Base-by-base conservation (phyloP, 1,284 basidiomycete genomes). In the Mycosarcoma maydis region DNA sequence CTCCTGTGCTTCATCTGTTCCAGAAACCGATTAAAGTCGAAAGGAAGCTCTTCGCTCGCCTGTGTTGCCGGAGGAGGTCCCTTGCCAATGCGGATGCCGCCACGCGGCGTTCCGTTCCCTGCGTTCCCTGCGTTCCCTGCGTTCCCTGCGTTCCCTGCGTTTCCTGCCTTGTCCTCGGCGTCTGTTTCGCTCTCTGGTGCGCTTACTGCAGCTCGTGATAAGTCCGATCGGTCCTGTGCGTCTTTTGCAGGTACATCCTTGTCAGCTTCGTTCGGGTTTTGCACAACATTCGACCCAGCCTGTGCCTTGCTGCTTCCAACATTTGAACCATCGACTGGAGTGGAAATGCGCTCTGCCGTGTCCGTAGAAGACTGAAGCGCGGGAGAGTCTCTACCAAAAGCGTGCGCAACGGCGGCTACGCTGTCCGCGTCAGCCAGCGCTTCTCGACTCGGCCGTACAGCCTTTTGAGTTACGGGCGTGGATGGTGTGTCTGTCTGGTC, bases 1-100 rank as follows among this genome's bases (percentile, higher is more conserved):
- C 75, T 77, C 14, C 70, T 49, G 44, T 80, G 77, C 54, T 76
- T 76, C 80, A 81, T 80, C 64, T 81, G 80, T 54, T 80, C 80
- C 26, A 81, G 62, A 56, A 81, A 81, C 20, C 76, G 72, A 26
- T 81, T 81, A 50, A 81, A 81, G 40, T 80, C 79, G 44, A 81
- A 81, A 0, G 76, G 80, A 23, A 68, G 55, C 51, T 80, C 78
- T 49, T 76, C 74, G 37, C 49, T 64, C 20, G 74, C 70, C 32
- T 61, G 65, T 0, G 72, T 68, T 4, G 62, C 27, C 3, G 74
- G 72, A 23, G 75, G 75, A 14, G 75, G 73, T 0, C 75, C 75
- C 36, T 77, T 76, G 23, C 75, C 75, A 41, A 77, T 73, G 22
- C 50, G 56, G 24, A 76, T 58, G 11, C 68, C 64, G 13, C 56